Percentiles rank a stretch among this genome's conserved stretches.
Conservation (phyloP, 805 yeast species). For the Jamesozyma rosinii region DNA sequence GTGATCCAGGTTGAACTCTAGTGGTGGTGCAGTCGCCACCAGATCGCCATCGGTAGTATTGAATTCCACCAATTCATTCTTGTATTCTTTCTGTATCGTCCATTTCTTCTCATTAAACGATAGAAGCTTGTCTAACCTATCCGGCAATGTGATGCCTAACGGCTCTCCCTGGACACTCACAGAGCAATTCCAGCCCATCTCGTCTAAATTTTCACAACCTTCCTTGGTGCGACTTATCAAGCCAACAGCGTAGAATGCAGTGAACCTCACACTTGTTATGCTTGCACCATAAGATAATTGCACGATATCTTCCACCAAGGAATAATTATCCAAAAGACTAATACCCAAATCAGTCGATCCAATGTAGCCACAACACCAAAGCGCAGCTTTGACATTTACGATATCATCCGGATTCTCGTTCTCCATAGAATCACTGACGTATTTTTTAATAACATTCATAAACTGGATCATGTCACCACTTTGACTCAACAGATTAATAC, state of each 20-base stretch:
- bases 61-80: slow-evolving; percentile 16
- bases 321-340: slow-evolving; percentile 43
- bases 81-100: slow-evolving; percentile 11
- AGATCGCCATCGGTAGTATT: slow-evolving; percentile 12
- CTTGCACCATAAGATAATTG: slow-evolving; percentile 38
- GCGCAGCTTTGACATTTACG: slow-evolving; percentile 53
- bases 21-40: slow-evolving; percentile 9
- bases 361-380: slow-evolving; percentile 84
- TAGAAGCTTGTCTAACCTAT: slow-evolving; percentile 27
- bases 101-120: slow-evolving; percentile 21
- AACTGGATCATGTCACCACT: slow-evolving; percentile 39
- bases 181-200: slow-evolving; percentile 61
- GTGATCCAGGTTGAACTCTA: slow-evolving; percentile 18
- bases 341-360: slow-evolving; percentile 68
- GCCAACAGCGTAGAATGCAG: slow-evolving; percentile 72
- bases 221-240: slow-evolving; percentile 60
- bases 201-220: slow-evolving; percentile 80
- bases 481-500: slow-evolving; percentile 50
- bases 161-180: slow-evolving; percentile 37
- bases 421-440: slow-evolving; percentile 18
- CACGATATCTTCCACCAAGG: slow-evolving; percentile 46
- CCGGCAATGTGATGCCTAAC: slow-evolving; percentile 36
- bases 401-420: slow-evolving; percentile 25
- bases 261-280: slow-evolving; percentile 58
- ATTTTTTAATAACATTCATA: slow-evolving; percentile 29